A percentile compares a stretch with the other conserved stretches of the same genome.
These are phyloP conservation scores for Termitomyces sp. DNA, from an alignment of 768 basidiomycete genomes.

Conservation along the genomic window DNA sequence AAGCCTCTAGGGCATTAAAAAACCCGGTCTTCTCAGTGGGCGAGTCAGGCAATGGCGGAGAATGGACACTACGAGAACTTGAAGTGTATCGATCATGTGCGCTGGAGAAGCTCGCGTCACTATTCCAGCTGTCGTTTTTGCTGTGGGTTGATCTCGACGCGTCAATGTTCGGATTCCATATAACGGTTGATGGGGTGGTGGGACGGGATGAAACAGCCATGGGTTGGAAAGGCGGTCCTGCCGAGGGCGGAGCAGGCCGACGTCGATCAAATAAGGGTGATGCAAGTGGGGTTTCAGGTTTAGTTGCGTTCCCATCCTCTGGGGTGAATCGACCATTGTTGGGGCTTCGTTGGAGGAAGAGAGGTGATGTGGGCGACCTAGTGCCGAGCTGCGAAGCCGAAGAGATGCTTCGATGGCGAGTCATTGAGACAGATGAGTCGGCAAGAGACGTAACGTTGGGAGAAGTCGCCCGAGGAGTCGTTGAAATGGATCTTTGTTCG, in stretches of 20 bases:
- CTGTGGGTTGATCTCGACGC: conserved; percentile 32
- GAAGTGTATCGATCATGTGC: conserved; percentile 35
- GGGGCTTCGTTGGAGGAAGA: conserved; percentile 54
- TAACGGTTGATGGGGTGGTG: conserved; percentile 64
- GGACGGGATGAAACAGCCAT: conserved; percentile 60
- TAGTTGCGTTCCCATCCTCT: conserved; percentile 34
- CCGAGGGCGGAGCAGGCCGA: conserved; percentile 69
- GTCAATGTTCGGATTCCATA: conserved; percentile 49
- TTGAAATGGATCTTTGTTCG: conserved; percentile 63
- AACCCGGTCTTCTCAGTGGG: conserved; percentile 36
- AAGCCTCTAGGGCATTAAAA: conserved; percentile 24
- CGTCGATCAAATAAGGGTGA: conserved; percentile 52
- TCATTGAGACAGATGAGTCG: conserved; percentile 25
- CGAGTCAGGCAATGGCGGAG: conserved; percentile 58
- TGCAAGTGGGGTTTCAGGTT: conserved; percentile 40
- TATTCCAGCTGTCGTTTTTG: conserved; percentile 56
- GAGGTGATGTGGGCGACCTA: conserved; percentile 40
- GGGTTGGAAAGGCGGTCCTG: conserved; percentile 47
- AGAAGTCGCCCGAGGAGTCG: conserved; percentile 76
- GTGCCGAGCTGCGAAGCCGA: conserved; percentile 44
- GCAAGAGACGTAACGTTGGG: conserved; percentile 37
- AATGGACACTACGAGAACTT: conserved; percentile 42
- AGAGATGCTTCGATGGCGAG: conserved; percentile 48
- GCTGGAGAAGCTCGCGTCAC: conserved; percentile 31
- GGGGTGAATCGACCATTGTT: conserved; percentile 61